Percentiles rank a stretch among this genome's conserved stretches.
Evolutionary conservation across 78 protist species (phyloP).

Genomic region (Dictyostelium discoideum): dicty_2.7 NC_007091.3:1496001-1496500

Average conservation of each 20-base stretch:
- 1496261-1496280: conserved; percentile 19
- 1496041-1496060: background rate
- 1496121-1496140: background rate
- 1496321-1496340: background rate
- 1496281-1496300: background rate
- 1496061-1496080: background rate
- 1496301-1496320: conserved; percentile 10
- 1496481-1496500: background rate
- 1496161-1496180: background rate
- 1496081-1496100: background rate
- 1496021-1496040: conserved; percentile 8
- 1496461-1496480: background rate
- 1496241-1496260: background rate
- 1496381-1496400: background rate
- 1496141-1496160: conserved; percentile 8
- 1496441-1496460: background rate
- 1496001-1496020: conserved; percentile 42
- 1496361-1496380: conserved; percentile 18
- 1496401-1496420: background rate
- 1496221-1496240: conserved; percentile 16
- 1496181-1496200: background rate
- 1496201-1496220: background rate
- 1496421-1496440: background rate
- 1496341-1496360: conserved; percentile 3
- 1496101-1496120: background rate